Base-by-base conservation (phyloP, 805 yeast species). In the Cyberlindnera meyerae region DNA sequence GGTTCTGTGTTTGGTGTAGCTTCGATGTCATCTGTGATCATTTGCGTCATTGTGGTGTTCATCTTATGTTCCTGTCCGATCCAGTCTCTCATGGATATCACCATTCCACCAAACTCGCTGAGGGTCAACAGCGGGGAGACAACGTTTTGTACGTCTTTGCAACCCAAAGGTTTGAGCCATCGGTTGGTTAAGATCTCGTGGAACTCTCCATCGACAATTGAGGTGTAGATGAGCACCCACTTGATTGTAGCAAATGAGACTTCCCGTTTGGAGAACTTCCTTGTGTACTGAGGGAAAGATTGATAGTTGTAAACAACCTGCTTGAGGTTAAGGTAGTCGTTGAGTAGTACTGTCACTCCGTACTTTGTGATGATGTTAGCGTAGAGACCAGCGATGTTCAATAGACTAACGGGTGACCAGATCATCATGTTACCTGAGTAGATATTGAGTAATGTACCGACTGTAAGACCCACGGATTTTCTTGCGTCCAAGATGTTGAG, bases 101-200 rank as follows among this genome's bases (percentile, higher is more conserved):
- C 88, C 76, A 90, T 85, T 3, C 99, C 99, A 24, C 98, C 98
- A 52, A 88, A 94, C 55, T 93, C 98, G 45, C 84, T 77, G 33
- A 93, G 64, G 0, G 96, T 83, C 29, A 93, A 66, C 67, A 93
- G 73, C 0, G 99, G 99, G 0, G 95, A 80, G 20, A 88, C 81
- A 5, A 87, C 84, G 35, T 77, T 75, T 25, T 82, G 71, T 0
- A 95, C 81, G 36, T 73, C 75, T 37, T 67, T 72, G 52, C 95
- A 87, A 0, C 98, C 98, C 36, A 93, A 60, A 2, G 97, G 97
- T 46, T 79, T 74, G 32, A 93, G 67, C 87, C 95, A 93, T 39
- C 97, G 70, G 45, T 87, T 90, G 11, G 94, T 77, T 27, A 93
- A 66, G 56, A 93, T 80, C 46, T 86, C 95, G 48, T 88, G 77